Evolutionary conservation across 164 flowering plant genomes (phyloP).

Genomic region (Dillenia turbinata): DNA sequence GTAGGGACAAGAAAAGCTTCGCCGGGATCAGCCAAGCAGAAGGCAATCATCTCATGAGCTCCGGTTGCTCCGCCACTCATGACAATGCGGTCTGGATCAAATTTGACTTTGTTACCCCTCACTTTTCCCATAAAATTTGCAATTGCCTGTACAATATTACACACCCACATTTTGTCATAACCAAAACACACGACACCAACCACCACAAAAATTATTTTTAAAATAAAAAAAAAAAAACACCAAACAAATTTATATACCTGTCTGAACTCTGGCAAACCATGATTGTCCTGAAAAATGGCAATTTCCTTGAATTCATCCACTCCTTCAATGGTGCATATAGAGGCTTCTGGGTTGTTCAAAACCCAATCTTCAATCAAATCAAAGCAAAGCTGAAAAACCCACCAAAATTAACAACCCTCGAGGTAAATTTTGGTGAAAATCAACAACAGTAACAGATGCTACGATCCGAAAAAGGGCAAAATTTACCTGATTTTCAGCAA

Average conservation of each 20-base stretch:
- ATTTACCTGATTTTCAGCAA: conserved; percentile 61
- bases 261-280: conserved; percentile 78
- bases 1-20: conserved; percentile 83
- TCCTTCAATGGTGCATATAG: conserved; percentile 68
- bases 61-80: conserved; percentile 97
- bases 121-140: conserved; percentile 78
- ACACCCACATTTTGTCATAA: not conserved
- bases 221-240: not conserved
- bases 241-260: conserved; percentile 28
- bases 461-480: not conserved
- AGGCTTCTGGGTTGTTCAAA: conserved; percentile 55
- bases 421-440: too few relatives aligned
- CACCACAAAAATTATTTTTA: not conserved
- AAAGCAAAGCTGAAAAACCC: conserved; percentile 54
- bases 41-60: conserved; percentile 70
- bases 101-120: conserved; percentile 56
- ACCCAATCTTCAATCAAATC: conserved; percentile 74
- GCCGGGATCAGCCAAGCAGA: conserved; percentile 84
- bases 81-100: conserved; percentile 71
- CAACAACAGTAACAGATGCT: not conserved
- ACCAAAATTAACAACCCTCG: too few relatives aligned
- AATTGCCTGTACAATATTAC: conserved; percentile 48
- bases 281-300: conserved; percentile 80
- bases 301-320: conserved; percentile 47
- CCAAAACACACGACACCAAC: too few relatives aligned